Conservation (phyloP, 805 yeast species). For the Candida loeiensis region DNA sequence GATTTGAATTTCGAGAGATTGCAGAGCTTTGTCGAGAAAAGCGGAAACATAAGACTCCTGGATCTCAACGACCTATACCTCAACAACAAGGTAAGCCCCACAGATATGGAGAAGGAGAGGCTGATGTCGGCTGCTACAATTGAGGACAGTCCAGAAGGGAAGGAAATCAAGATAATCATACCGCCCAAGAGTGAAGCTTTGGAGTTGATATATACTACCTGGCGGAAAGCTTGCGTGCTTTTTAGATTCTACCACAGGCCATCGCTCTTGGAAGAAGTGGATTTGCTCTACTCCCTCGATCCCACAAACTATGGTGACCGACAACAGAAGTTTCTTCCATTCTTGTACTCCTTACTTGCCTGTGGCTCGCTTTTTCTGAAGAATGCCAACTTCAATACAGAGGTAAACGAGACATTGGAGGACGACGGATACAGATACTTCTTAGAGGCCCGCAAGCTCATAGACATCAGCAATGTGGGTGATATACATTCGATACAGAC, state of each 20-base stretch:
- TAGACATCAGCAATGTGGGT: conserved; percentile 80
- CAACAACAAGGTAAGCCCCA: background rate
- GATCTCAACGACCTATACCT: conserved; percentile 15
- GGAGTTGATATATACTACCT: conserved; percentile 66
- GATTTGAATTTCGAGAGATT: conserved; percentile 34
- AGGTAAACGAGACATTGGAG: conserved; percentile 42
- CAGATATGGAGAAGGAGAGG: background rate
- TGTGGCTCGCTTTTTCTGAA: conserved; percentile 78
- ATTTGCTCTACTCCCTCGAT: conserved; percentile 70
- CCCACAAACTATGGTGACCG: conserved; percentile 68
- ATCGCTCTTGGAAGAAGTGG: conserved; percentile 68
- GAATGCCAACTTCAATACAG: conserved; percentile 30
- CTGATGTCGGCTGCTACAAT: conserved; percentile 2
- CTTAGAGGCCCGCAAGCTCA: conserved; percentile 71
- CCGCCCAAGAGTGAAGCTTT: conserved; percentile 76
- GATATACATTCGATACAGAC: conserved; percentile 83
- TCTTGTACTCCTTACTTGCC: conserved; percentile 83
- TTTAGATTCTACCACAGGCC: conserved; percentile 87
- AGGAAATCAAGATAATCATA: conserved; percentile 61
- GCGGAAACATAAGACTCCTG: conserved; percentile 24
- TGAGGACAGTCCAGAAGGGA: conserved; percentile 24
- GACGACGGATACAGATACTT: conserved; percentile 82
- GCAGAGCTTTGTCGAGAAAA: conserved; percentile 21
- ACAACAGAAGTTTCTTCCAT: conserved; percentile 72
- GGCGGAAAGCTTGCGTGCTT: conserved; percentile 83